Base-by-base conservation (phyloP, 495 filamentous ascomycete genomes). In the Parachaetomium inaequale region DNA sequence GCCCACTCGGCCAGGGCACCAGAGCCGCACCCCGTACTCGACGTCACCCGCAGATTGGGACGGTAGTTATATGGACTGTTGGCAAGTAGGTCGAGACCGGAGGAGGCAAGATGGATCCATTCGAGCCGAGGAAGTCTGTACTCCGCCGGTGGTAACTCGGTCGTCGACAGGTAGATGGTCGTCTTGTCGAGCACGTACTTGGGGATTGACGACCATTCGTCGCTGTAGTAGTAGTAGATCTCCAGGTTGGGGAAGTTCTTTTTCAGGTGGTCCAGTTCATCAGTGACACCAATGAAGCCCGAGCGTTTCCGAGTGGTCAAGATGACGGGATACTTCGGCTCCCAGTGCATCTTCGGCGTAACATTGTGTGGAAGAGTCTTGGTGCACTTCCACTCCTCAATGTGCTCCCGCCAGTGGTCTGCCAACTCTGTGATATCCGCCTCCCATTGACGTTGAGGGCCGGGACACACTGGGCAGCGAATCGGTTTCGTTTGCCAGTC, bases 381-480 rank as follows among this genome's bases (percentile, higher is more conserved):
- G 17, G 51, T 54, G 32, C 31, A 21, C 32, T 54, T 54, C 51
- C 51, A 54, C 31, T 54, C 29, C n/a, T 54, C 51, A 31, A 54
- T 15, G 31, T 54, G 51, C 3, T 38, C 15, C 7, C 28, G 51
- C 51, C 51, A 54, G 19, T 54, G 51, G 7, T 25, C 4, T 4
- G 29, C 31, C 29, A 38, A 12, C 31, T 14, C 19, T 6, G 17
- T 38, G 51, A 38, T 25, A 15, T 38, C 51, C 3, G 15, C n/a
- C 31, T 54, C 51, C 32, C 51, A 54, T 38, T 54, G 51, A 15
- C 17, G 51, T 15, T 54, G 51, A 17, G 31, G 29, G 8, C 51
- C 51, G 10, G 51, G 51, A 38, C 51, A 54, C 31, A 54, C 51
- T 3, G 51, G 51, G 51, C 51, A 54, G 29, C 51, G 51, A 31